These are phyloP conservation scores for Hygrocybe punicea DNA, from an alignment of 768 basidiomycete species.

Conservation along the genomic window DNA sequence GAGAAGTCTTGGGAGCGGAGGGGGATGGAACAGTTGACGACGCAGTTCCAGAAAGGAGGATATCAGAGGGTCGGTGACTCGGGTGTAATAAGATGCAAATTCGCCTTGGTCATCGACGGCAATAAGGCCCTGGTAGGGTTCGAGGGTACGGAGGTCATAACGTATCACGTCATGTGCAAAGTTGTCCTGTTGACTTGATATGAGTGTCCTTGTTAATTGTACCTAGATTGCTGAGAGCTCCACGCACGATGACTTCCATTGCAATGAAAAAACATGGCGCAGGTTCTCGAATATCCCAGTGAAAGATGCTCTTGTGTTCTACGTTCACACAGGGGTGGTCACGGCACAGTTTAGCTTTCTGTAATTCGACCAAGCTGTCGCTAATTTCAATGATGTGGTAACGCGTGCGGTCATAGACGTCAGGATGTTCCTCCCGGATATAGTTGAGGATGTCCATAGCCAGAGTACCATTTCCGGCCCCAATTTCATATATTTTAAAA, in stretches of 20 bases:
- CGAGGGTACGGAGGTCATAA: constrained; percentile 74
- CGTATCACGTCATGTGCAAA: constrained; percentile 94
- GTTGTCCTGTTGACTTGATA: constrained; percentile 63
- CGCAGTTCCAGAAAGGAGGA: constrained; percentile 72
- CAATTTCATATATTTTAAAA: constrained; percentile 94
- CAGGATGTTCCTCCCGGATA: constrained; percentile 72
- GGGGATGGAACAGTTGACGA: constrained; percentile 51
- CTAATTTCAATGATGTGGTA: constrained; percentile 97
- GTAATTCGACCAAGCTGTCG: constrained; percentile 66
- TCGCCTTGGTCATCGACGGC: constrained; percentile 77
- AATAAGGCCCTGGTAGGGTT: constrained; percentile 82
- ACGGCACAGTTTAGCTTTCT: constrained; percentile 60
- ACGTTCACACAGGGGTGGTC: constrained; percentile 68
- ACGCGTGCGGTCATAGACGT: constrained; percentile 87
- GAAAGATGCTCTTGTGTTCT: constrained; percentile 77
- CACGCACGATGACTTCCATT: constrained; percentile 88
- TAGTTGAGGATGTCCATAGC: constrained; percentile 85
- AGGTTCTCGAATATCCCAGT: constrained; percentile 70
- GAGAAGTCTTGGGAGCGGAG: constrained; percentile 55
- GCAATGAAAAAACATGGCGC: constrained; percentile 92
- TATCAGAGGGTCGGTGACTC: constrained; percentile 82
- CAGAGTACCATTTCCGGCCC: constrained; percentile 95
- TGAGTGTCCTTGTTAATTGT: constrained; percentile 1
- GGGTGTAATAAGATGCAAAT: constrained; percentile 78
- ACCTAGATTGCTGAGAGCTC: not conserved